phyloP scores from a whole-genome alignment of 768 basidiomycete genomes.

The Inosperma sp. region DNA sequence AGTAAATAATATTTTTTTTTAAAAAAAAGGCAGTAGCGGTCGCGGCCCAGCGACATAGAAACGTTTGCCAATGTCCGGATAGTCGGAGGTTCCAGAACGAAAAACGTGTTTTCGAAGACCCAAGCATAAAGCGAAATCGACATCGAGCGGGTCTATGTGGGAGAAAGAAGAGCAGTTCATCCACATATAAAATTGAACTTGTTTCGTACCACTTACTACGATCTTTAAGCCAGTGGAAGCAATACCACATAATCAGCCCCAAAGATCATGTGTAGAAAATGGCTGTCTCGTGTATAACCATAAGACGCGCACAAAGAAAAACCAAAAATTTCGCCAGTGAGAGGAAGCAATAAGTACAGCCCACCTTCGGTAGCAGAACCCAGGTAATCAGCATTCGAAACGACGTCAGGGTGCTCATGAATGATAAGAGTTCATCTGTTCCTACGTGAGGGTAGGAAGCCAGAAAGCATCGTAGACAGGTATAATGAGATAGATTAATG shows the following conservation, averaged over 20 bases:
- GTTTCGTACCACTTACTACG: background rate
- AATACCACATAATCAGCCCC: too few relatives aligned
- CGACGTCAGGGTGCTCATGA: too few relatives aligned
- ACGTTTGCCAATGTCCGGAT: background rate
- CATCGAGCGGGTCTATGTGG: conserved; percentile 8
- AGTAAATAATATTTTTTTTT: too few relatives aligned
- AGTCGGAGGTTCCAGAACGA: conserved; percentile 7
- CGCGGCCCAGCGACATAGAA: too few relatives aligned
- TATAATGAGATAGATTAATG: background rate
- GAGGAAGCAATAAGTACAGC: too few relatives aligned
- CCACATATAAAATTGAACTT: conserved; percentile 10
- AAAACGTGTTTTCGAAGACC: conserved; percentile 17
- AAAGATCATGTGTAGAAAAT: background rate
- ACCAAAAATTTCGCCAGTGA: too few relatives aligned
- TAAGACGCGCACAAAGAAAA: too few relatives aligned
- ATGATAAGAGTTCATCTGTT: too few relatives aligned
- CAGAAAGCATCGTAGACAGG: background rate
- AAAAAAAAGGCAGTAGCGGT: background rate
- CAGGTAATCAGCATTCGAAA: too few relatives aligned
- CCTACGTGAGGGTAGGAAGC: background rate
- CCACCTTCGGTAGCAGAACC: too few relatives aligned
- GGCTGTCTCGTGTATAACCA: background rate
- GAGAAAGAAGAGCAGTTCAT: conserved; percentile 4
- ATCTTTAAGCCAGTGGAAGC: too few relatives aligned
- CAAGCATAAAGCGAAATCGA: conserved; percentile 13